Base-by-base conservation (phyloP, 306 rosid species). In the Delonix regia region DNA sequence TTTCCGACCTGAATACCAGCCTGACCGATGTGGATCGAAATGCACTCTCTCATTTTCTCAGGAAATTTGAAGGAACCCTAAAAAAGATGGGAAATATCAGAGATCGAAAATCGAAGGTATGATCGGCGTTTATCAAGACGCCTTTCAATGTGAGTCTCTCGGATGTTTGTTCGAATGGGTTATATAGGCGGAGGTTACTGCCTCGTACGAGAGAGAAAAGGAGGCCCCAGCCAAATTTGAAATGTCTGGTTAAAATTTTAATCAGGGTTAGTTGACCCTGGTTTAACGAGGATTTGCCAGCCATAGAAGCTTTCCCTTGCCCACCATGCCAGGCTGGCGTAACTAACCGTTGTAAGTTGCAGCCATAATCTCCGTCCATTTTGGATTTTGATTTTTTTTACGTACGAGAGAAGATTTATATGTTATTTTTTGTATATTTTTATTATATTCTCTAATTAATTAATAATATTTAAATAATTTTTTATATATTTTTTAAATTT, bases 1-100 rank as follows among this genome's bases (percentile, higher is more conserved):
- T 92, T 92, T 28, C 97, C 94, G 57, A 92, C 97, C 76, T 92
- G 97, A 78, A 92, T 92, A 53, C 97, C 97, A 59, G 97, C 97
- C 34, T 92, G 97, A 21, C 97, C 97, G 14, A 92, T 92, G 90
- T 92, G 97, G 69, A 92, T 87, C 9, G 94, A 89, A 71, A 92
- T 92, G 90, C 94, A 89, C 88, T 92, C 97, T 61, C 97, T 92
- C 94, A 92, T 92, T 83, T 85, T 85, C 60, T n/a, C 59, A 1
- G 77, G 22, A 42, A 73, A 78, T 34, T 42, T 7, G 6, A 77
- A 57, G 13, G 41, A 41, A 66, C 2, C 4, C n/a, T 5, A n/a
- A 39, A 51, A 5, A 30, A 4, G 6, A 19, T 28, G 25, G 13
- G 1, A n/a, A 1, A 28, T 12, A 13, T 0, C 42, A 2, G 7